Conservation (phyloP, 176 grass and related monocot genomes). For the Canna indica region DNA sequence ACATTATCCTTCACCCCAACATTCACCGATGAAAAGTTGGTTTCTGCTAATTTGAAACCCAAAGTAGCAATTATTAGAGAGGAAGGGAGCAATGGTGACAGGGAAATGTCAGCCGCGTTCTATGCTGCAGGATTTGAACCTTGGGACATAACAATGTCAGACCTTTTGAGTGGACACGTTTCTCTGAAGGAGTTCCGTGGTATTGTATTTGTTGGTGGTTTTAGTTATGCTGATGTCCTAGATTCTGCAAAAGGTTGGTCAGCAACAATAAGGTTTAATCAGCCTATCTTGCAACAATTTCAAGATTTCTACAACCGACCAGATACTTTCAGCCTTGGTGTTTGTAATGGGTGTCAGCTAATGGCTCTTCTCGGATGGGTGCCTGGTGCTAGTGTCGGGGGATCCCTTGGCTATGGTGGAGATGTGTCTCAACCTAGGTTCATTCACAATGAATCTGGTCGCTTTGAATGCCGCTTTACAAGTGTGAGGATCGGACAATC, state of each 20-base stretch:
- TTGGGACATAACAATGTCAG: conserved; percentile 83
- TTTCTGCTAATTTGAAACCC: conserved; percentile 48
- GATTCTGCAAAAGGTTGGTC: conserved; percentile 93
- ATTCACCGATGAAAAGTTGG: conserved; percentile 46
- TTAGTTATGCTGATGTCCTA: conserved; percentile 83
- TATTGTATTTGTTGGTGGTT: conserved; percentile 88
- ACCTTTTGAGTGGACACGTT: conserved; percentile 43
- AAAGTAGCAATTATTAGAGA: conserved; percentile 90
- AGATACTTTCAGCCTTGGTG: conserved; percentile 90
- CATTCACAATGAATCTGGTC: conserved; percentile 85
- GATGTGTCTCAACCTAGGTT: conserved; percentile 86
- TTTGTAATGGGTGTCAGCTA: conserved; percentile 87
- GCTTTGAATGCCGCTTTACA: conserved; percentile 70
- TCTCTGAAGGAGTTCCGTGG: conserved; percentile 47
- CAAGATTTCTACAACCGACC: conserved; percentile 65
- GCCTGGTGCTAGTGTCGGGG: conserved; percentile 47
- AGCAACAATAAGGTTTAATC: conserved; percentile 82
- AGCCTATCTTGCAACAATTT: conserved; percentile 65
- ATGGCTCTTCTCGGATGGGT: conserved; percentile 99
- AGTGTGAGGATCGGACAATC: conserved; percentile 57
- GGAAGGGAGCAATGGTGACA: conserved; percentile 92
- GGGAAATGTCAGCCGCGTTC: conserved; percentile 87
- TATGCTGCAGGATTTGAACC: conserved; percentile 77
- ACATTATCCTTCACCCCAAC: conserved; percentile 54
- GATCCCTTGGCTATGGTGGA: conserved; percentile 43